Conservation (phyloP, 352 stramenopile species). For the Pythium aquatile region DNA sequence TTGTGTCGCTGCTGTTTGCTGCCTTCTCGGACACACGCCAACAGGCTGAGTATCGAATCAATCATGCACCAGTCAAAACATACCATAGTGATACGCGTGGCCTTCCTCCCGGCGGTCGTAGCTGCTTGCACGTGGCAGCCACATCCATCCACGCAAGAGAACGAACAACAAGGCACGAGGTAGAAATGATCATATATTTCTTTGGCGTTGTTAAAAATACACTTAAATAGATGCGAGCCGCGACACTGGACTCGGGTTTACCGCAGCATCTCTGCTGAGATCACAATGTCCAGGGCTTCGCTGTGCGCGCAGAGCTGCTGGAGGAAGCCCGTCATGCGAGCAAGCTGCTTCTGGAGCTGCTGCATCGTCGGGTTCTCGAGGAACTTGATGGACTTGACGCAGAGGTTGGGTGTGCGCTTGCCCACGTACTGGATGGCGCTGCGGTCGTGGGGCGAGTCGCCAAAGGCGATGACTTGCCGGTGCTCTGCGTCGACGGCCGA, state of each 20-base stretch:
- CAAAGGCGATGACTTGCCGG: conserved; percentile 70
- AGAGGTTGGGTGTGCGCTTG: conserved; percentile 40
- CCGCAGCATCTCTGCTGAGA: conserved; percentile 70
- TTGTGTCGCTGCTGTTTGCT: conserved; percentile 2
- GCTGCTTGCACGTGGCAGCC: not conserved
- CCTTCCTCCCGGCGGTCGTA: not conserved
- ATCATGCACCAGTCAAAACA: not conserved
- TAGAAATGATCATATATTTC: not conserved
- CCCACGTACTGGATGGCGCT: conserved; percentile 70
- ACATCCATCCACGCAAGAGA: not conserved
- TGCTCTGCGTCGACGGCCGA: not conserved
- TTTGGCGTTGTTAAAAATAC: conserved; percentile 8
- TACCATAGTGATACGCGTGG: not conserved
- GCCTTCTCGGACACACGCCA: not conserved
- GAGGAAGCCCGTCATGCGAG: conserved; percentile 58
- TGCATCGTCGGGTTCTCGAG: conserved; percentile 72
- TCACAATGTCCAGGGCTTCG: conserved; percentile 67
- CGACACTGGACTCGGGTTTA: conserved; percentile 21
- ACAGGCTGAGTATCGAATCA: too few species aligned
- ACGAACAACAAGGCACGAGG: not conserved
- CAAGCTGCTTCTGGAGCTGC: conserved; percentile 71
- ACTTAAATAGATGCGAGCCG: conserved; percentile 24
- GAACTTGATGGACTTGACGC: conserved; percentile 80
- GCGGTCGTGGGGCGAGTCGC: conserved; percentile 71
- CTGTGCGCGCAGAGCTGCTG: conserved; percentile 58